Evolutionary conservation across 2,329 filamentous ascomycete species (phyloP).

Genomic region (Apiospora hydei): DNA sequence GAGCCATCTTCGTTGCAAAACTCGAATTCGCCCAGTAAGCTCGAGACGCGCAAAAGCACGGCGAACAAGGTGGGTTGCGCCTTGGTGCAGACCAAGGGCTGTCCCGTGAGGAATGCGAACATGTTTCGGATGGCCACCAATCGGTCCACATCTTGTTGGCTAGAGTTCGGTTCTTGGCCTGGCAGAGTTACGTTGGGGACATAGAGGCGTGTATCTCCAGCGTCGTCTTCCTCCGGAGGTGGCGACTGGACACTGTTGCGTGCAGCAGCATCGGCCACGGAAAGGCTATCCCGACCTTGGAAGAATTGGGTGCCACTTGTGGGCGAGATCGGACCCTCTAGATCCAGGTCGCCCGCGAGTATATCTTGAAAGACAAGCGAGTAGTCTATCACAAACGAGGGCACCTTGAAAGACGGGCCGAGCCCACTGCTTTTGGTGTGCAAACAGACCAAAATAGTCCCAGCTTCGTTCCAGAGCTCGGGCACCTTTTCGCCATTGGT

Average conservation of each 20-base stretch:
- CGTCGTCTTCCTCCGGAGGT: constrained; percentile 42
- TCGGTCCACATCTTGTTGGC: constrained; percentile 57
- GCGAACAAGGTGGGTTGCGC: constrained; percentile 59
- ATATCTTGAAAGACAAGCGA: constrained; percentile 58
- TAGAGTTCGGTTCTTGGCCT: constrained; percentile 43
- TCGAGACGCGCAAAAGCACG: constrained; percentile 61
- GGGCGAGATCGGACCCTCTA: constrained; percentile 49
- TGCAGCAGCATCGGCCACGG: constrained; percentile 55
- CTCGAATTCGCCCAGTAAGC: constrained; percentile 62
- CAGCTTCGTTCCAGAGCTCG: constrained; percentile 70
- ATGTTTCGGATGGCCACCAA: constrained; percentile 68
- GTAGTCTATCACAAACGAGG: constrained; percentile 59
- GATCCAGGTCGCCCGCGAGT: constrained; percentile 51
- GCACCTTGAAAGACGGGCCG: constrained; percentile 68
- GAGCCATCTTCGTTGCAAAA: constrained; percentile 64
- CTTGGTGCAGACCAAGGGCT: constrained; percentile 67
- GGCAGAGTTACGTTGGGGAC: constrained; percentile 52
- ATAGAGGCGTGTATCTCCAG: constrained; percentile 58
- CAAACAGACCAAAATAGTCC: constrained; percentile 64
- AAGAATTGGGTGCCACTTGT: constrained; percentile 46
- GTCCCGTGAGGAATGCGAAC: constrained; percentile 70
- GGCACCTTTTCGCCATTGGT: constrained; percentile 66
- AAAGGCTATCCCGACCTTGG: constrained; percentile 55
- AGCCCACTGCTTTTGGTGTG: constrained; percentile 57
- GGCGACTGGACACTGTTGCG: constrained; percentile 45